These are phyloP conservation scores for Abrus precatorius DNA, from an alignment of 306 rosid species.

Conservation along the genomic window DNA sequence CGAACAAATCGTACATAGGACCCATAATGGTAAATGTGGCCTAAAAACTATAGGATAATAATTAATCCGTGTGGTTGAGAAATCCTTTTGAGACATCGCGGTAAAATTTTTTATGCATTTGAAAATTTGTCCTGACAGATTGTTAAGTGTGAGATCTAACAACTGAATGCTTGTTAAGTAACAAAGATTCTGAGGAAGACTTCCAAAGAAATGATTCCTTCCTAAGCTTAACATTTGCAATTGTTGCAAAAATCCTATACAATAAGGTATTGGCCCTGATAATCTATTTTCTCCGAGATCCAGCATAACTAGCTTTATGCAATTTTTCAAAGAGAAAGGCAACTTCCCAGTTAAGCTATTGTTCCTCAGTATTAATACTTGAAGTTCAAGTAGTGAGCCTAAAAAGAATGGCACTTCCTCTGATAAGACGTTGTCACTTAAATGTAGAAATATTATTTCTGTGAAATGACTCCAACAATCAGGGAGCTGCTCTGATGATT, in stretches of 20 bases:
- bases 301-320: background rate
- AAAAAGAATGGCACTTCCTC: slow-evolving; percentile 8
- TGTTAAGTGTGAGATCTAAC: slow-evolving; percentile 30
- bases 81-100: too few species aligned
- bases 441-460: background rate
- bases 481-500: background rate
- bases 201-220: background rate
- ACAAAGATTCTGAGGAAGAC: background rate
- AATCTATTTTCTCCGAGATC: slow-evolving; percentile 24
- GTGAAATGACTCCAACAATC: slow-evolving; percentile 23
- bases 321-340: slow-evolving; percentile 10
- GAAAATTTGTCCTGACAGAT: background rate
- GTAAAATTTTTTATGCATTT: background rate
- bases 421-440: background rate
- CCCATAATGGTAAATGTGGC: too few species aligned
- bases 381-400: slow-evolving; percentile 8
- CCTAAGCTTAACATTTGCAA: slow-evolving; percentile 27
- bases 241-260: slow-evolving; percentile 32
- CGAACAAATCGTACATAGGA: too few species aligned
- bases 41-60: too few species aligned
- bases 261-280: slow-evolving; percentile 19
- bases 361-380: background rate
- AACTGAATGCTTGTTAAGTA: background rate
- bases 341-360: slow-evolving; percentile 14
- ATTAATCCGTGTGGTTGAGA: too few species aligned